Percentiles rank a stretch among this genome's conserved stretches.
These are phyloP conservation scores for Eruca vesicaria DNA, from an alignment of 441 rosid genomes.

Conservation along the genomic window DNA sequence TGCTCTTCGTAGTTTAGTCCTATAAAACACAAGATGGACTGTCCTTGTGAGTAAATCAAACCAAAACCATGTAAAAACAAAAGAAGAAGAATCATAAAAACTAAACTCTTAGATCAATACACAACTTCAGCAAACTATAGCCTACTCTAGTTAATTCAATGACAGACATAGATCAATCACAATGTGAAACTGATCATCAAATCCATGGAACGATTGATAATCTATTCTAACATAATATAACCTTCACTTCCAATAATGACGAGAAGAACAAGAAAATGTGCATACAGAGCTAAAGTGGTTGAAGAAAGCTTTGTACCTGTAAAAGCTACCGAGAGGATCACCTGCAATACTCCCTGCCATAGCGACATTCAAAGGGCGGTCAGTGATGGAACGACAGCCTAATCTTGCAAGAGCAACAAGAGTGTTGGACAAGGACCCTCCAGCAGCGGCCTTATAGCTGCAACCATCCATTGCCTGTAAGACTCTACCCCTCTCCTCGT, in stretches of 20 bases:
- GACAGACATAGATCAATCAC: neutral
- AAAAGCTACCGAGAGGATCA: conserved; percentile 91
- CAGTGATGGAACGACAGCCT: conserved; percentile 53
- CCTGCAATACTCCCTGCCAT: conserved; percentile 95
- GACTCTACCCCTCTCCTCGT: conserved; percentile 90
- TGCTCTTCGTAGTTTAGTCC: conserved; percentile 78
- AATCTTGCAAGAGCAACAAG: conserved; percentile 91
- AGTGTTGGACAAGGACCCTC: conserved; percentile 94
- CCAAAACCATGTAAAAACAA: neutral
- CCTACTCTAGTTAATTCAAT: neutral
- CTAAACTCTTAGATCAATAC: neutral
- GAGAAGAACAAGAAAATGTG: neutral
- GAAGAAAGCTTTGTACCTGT: conserved; percentile 49
- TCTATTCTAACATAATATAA: neutral
- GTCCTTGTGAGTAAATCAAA: conserved; percentile 14
- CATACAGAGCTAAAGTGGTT: neutral
- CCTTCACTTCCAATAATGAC: neutral
- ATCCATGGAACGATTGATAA: too few species aligned
- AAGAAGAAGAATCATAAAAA: neutral
- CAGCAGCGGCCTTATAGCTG: conserved; percentile 97
- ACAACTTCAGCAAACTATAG: neutral
- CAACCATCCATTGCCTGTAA: conserved; percentile 98
- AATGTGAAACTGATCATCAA: too few species aligned
- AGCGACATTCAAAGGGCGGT: conserved; percentile 72
- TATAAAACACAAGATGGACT: conserved; percentile 28